These are phyloP conservation scores for Pholiota adiposa DNA, from an alignment of 1,284 basidiomycete genomes.

Conservation along the genomic window DNA sequence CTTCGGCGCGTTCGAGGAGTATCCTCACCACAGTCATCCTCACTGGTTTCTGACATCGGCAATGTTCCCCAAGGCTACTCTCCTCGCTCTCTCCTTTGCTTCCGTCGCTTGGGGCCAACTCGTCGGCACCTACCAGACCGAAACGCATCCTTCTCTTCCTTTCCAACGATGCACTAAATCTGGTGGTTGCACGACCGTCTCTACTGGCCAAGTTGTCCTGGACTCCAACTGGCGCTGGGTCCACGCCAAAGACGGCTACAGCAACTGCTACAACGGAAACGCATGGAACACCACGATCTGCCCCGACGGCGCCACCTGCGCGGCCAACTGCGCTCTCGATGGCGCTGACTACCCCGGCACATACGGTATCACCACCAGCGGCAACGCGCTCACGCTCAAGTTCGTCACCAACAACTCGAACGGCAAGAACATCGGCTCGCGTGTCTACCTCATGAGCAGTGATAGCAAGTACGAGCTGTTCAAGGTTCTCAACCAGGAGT, in stretches of 20 bases:
- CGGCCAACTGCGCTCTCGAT: constrained; percentile 13
- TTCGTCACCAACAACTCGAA: constrained; percentile 8
- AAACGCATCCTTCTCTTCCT: constrained; percentile 14
- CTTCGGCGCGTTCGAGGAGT: not conserved
- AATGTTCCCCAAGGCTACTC: constrained; percentile 16
- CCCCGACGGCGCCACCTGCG: constrained; percentile 12
- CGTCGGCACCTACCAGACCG: constrained; percentile 16
- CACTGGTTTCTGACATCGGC: constrained; percentile 1
- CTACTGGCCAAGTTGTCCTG: constrained; percentile 16
- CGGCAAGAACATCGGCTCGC: constrained; percentile 15
- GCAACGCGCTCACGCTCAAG: constrained; percentile 14
- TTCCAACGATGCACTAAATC: constrained; percentile 18
- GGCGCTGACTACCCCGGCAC: constrained; percentile 14
- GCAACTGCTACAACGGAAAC: constrained; percentile 21
- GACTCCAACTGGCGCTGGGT: constrained; percentile 21
- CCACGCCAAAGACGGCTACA: constrained; percentile 16
- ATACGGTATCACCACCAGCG: constrained; percentile 13
- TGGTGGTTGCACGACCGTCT: constrained; percentile 15
- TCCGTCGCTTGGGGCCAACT: constrained; percentile 11
- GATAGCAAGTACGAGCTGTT: constrained; percentile 17
- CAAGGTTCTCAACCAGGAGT: constrained; percentile 16
- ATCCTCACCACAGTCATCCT: constrained; percentile 10
- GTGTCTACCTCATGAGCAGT: constrained; percentile 16
- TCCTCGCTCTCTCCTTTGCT: constrained; percentile 13
- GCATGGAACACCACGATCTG: constrained; percentile 15